Evolutionary conservation across 495 filamentous ascomycete genomes (phyloP).

Genomic region (Tuber microsphaerosporum): DNA sequence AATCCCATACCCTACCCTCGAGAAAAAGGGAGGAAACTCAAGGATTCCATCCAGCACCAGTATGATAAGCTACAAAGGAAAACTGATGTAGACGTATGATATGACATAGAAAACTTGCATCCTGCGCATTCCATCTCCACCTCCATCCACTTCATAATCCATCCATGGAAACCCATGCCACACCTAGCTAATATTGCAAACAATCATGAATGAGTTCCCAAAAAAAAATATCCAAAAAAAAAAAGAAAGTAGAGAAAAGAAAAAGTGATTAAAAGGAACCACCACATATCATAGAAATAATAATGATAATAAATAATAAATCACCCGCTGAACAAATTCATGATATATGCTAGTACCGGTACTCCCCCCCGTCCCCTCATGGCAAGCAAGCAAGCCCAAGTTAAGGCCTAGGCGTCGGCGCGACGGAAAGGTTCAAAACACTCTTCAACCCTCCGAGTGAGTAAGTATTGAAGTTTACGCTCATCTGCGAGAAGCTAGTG

Average conservation of each 20-base stretch:
- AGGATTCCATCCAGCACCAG: neutral
- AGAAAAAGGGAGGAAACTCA: neutral
- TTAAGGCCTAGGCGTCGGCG: neutral
- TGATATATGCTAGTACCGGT: neutral
- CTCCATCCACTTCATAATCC: neutral
- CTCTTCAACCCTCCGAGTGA: neutral
- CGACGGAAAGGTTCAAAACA: neutral
- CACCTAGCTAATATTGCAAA: neutral
- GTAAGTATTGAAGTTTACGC: neutral
- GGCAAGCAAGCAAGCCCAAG: neutral
- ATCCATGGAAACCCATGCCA: neutral
- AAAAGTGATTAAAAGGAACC: neutral
- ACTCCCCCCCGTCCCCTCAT: neutral
- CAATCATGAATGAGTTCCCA: neutral
- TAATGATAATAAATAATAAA: neutral
- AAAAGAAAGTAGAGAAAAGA: neutral
- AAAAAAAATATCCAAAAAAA: neutral
- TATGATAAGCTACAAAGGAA: neutral
- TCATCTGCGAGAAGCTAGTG: neutral
- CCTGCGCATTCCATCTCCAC: neutral
- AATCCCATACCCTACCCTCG: neutral
- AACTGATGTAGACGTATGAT: neutral
- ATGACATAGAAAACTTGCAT: neutral
- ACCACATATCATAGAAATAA: neutral
- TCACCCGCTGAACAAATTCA: neutral